A percentile compares a stretch with the other conserved stretches of the same genome.
Evolutionary conservation across 345 rosid genomes (phyloP).

Genomic region (Euphorbia lathyris): DNA sequence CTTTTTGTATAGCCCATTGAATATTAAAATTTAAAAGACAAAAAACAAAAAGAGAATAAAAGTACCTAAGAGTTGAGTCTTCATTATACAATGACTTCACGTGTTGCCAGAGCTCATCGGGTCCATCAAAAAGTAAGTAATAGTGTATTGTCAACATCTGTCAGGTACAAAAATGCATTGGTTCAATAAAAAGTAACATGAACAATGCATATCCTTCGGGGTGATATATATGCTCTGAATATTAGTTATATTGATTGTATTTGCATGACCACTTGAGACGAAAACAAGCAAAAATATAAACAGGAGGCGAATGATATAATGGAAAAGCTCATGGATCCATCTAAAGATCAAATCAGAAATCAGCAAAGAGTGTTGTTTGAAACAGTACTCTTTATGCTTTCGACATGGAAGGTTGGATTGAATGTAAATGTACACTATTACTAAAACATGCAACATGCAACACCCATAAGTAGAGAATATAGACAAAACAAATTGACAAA

Average conservation of each 20-base stretch:
- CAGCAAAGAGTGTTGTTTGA: not conserved
- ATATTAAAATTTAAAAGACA: too few species aligned
- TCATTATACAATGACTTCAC: conserved; percentile 60
- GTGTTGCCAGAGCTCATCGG: conserved; percentile 80
- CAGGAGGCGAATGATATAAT: not conserved
- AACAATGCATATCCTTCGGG: not conserved
- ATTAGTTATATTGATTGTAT: not conserved
- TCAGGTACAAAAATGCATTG: conserved; percentile 14
- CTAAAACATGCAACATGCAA: not conserved
- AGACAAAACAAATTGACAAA: not conserved
- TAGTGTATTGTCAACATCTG: conserved; percentile 97
- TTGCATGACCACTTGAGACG: not conserved
- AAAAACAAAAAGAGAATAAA: not conserved
- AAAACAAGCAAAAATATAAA: not conserved
- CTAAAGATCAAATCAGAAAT: not conserved
- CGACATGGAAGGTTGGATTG: not conserved
- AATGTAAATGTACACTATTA: not conserved
- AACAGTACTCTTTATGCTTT: not conserved
- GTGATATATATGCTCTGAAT: not conserved
- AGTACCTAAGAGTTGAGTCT: conserved; percentile 70
- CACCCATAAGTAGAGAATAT: not conserved
- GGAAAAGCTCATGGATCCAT: not conserved
- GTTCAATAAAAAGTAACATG: conserved; percentile 2
- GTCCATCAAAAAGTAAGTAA: conserved; percentile 84
- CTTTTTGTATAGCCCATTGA: not conserved